Base-by-base conservation (phyloP, 306 rosid genomes). In the Quercus gilva region DNA sequence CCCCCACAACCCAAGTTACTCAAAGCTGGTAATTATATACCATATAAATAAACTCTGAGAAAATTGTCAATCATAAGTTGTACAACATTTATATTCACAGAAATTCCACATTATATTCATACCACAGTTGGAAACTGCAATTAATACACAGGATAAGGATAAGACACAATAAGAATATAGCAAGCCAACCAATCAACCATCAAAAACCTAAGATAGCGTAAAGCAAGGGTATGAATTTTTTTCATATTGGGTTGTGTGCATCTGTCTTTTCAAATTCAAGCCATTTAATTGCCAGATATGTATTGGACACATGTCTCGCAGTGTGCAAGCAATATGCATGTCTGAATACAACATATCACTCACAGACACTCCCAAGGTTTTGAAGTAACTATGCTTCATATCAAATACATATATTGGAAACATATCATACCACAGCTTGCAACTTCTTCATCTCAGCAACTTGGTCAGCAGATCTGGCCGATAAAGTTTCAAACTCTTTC, bases 401-500 rank as follows among this genome's bases (percentile, higher is more conserved):
- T 41, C 11, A 41, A 41, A 71, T 33, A 61, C 23, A 83, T 71
- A 69, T 31, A 80, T 55, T 86, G 14, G n/a, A 76, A 55, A 37
- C 69, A 31, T 19, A 43, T 61, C 85, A 43, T 91, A 96, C 99
- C 99, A 81, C 65, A 79, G 80, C 89, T 74, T 78, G 92, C 84
- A 96, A 86, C 73, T 84, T 89, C 69, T 74, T 87, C 76, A 80
- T 93, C 90, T 89, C 97, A 69, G 88, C 86, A 79, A 75, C 76
- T 82, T 88, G 97, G 77, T 83, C 88, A 49, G 87, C 84, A 76
- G 92, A 90, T 87, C 77, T 84, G 69, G 79, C 76, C 35, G 91
- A 86, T 52, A 90, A 79, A 77, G 33, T 82, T 61, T 87, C 94
- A 81, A 86, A 91, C 77, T 96, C 96, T 79, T 85, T 93, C 79